Percentiles rank a stretch among this genome's conserved stretches.
phyloP scores from a whole-genome alignment of 2,329 filamentous ascomycete species.

The Epichloe amarillans region DNA sequence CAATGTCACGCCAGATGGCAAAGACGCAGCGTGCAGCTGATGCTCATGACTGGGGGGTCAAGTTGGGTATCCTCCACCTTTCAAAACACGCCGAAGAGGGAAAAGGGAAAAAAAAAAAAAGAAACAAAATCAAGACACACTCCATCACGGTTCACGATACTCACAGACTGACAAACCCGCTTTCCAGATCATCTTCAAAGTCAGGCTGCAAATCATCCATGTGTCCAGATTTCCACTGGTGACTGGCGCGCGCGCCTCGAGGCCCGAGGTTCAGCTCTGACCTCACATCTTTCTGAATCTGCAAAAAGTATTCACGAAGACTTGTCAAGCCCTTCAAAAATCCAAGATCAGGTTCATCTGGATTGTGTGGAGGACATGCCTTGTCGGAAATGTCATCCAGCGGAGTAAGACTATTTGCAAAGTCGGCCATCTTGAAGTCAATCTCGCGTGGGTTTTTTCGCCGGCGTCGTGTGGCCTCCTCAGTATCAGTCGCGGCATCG shows the following conservation, averaged over 20 bases:
- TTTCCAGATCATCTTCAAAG: slow-evolving; percentile 14
- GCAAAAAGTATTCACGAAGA: slow-evolving; percentile 77
- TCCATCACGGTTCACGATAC: background rate
- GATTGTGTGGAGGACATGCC: slow-evolving; percentile 69
- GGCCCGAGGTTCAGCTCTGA: slow-evolving; percentile 34
- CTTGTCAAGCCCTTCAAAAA: slow-evolving; percentile 77
- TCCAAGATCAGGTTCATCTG: slow-evolving; percentile 69
- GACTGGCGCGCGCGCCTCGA: slow-evolving; percentile 10
- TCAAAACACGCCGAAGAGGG: background rate
- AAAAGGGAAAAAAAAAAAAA: background rate
- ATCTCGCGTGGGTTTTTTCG: slow-evolving; percentile 48
- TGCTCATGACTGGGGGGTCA: background rate
- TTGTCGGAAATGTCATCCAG: slow-evolving; percentile 54
- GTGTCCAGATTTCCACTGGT: slow-evolving; percentile 9
- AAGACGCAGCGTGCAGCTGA: background rate
- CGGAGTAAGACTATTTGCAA: slow-evolving; percentile 91
- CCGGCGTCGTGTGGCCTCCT: slow-evolving; percentile 34
- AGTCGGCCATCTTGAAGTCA: slow-evolving; percentile 95
- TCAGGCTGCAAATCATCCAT: slow-evolving; percentile 14
- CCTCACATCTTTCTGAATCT: slow-evolving; percentile 68
- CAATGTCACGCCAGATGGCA: background rate
- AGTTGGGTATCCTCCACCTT: background rate
- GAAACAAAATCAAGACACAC: background rate
- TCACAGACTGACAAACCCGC: slow-evolving; percentile 3
- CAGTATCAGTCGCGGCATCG: slow-evolving; percentile 43